A percentile compares a stretch with the other conserved stretches of the same genome.
phyloP scores from a whole-genome alignment of 139 green algal species.

The Yamagishiella unicocca region DNA sequence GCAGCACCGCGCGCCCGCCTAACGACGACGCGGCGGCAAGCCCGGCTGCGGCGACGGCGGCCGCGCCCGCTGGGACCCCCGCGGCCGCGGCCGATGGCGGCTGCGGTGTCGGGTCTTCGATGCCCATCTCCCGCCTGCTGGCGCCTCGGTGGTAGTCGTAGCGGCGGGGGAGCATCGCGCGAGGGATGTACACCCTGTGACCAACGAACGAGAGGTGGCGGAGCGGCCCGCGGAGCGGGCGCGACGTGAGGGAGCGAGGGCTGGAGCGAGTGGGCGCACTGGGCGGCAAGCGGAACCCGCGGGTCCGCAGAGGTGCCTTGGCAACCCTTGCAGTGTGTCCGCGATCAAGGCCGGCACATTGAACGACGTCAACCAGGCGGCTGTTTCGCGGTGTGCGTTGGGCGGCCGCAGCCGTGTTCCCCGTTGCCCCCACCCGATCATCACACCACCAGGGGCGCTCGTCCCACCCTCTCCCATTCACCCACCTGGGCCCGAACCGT shows the following conservation, averaged over 20 bases:
- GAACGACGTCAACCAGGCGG: too few relatives aligned
- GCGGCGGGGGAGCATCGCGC: constrained; percentile 75
- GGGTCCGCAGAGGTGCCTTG: too few relatives aligned
- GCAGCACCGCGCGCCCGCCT: not conserved
- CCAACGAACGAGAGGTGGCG: too few relatives aligned
- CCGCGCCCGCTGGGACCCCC: not conserved
- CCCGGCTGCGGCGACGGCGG: not conserved
- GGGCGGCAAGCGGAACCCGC: too few relatives aligned
- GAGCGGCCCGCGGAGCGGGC: too few relatives aligned
- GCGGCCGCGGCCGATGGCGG: not conserved
- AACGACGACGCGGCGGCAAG: not conserved
- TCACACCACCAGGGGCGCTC: too few relatives aligned
- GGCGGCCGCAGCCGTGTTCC: too few relatives aligned
- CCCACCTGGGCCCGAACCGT: constrained; percentile 62
- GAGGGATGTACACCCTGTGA: constrained; percentile 77
- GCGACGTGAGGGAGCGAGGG: too few relatives aligned
- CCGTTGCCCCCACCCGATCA: too few relatives aligned
- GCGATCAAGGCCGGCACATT: too few relatives aligned
- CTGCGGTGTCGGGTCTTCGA: not conserved
- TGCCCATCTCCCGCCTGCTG: not conserved
- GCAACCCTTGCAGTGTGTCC: too few relatives aligned
- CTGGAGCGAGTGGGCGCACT: not conserved
- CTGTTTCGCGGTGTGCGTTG: too few relatives aligned
- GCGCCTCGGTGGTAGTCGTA: constrained; percentile 83
- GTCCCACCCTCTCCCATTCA: not conserved